Percentiles rank a stretch among this genome's conserved stretches.
Evolutionary conservation across 495 filamentous ascomycete genomes (phyloP).

Genomic region (Hypoxylon perforatum): DNA sequence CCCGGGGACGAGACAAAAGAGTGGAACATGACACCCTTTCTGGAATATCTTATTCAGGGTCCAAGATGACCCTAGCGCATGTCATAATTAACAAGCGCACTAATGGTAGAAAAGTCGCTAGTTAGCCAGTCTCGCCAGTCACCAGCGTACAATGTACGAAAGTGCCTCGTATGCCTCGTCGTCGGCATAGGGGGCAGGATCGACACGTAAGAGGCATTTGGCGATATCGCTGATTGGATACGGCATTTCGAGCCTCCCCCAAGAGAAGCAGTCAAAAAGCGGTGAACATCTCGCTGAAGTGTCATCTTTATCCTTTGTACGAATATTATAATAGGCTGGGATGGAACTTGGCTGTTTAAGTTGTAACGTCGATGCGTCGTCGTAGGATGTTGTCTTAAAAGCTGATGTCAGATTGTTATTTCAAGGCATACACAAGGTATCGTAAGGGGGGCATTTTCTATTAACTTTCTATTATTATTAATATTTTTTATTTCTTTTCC

Average conservation of each 20-base stretch:
- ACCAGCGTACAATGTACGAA: too few relatives aligned
- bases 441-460: too few relatives aligned
- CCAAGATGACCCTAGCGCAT: conserved; percentile 28
- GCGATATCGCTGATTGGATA: conserved; percentile 11
- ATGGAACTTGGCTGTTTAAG: background rate
- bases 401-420: conserved; percentile 42
- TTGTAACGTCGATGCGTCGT: conserved; percentile 13
- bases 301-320: conserved; percentile 18
- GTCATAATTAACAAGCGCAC: background rate
- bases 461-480: too few relatives aligned
- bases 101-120: background rate
- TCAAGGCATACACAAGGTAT: background rate
- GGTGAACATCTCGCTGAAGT: conserved; percentile 27
- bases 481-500: too few relatives aligned
- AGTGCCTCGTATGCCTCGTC: conserved; percentile 1
- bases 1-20: conserved; percentile 27
- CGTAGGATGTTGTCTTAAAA: conserved; percentile 8
- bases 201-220: conserved; percentile 23
- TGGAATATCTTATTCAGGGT: conserved; percentile 33
- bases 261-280: conserved; percentile 28
- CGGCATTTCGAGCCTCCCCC: conserved; percentile 28
- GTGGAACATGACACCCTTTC: conserved; percentile 11
- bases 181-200: conserved; percentile 28
- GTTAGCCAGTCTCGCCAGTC: background rate
- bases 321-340: conserved; percentile 7